Evolutionary conservation across 495 filamentous ascomycete genomes (phyloP).

Genomic region (Daldinia concentrica): DNA sequence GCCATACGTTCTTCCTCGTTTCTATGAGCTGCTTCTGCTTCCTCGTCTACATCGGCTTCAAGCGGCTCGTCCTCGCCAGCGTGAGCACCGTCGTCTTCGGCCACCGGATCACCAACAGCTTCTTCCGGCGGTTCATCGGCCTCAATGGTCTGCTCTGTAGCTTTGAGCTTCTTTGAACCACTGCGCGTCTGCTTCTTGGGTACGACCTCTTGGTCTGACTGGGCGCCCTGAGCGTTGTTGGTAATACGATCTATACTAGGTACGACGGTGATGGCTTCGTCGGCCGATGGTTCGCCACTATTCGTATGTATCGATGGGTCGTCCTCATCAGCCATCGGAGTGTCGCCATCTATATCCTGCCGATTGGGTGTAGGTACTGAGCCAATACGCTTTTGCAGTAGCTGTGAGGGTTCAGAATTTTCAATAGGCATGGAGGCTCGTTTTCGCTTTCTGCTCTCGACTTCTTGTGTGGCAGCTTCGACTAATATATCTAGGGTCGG

Average conservation of each 20-base stretch:
- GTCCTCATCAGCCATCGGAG: constrained; percentile 55
- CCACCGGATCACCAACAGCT: constrained; percentile 40
- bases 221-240: constrained; percentile 37
- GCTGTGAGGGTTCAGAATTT: constrained; percentile 60
- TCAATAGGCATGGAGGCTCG: constrained; percentile 55
- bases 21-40: constrained; percentile 62
- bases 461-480: constrained; percentile 46
- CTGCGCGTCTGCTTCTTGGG: constrained; percentile 53
- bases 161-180: constrained; percentile 52
- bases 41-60: constrained; percentile 61
- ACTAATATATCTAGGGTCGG: constrained; percentile 41
- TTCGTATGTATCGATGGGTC: constrained; percentile 50
- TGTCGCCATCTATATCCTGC: constrained; percentile 50
- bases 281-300: constrained; percentile 54
- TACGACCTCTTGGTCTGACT: constrained; percentile 46
- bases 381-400: constrained; percentile 66
- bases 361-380: constrained; percentile 52
- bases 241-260: constrained; percentile 41
- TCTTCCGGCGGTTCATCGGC: constrained; percentile 47
- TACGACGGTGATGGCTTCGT: constrained; percentile 47
- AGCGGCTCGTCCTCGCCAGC: constrained; percentile 57
- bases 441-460: constrained; percentile 63
- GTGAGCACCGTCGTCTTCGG: constrained; percentile 52
- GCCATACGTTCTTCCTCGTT: constrained; percentile 81
- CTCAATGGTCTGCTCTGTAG: constrained; percentile 42